Conservation (phyloP, 2,329 filamentous ascomycete species). For the Diatrype stigma region DNA sequence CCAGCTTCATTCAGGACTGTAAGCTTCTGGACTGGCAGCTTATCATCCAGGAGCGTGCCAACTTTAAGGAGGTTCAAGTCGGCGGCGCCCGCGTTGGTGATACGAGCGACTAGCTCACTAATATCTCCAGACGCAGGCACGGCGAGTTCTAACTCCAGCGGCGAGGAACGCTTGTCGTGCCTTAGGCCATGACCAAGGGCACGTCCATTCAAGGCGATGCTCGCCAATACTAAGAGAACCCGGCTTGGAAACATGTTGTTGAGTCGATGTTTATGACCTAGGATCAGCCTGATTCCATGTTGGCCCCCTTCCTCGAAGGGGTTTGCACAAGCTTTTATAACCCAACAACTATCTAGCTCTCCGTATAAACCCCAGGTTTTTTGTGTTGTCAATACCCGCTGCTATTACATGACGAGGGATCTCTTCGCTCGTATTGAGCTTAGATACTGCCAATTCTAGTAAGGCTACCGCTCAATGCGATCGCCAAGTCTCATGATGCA, state of each 20-base stretch:
- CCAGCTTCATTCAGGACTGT: slow-evolving; percentile 9
- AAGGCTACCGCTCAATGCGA: neutral
- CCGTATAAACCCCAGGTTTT: neutral
- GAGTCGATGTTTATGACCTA: neutral
- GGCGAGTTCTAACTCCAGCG: slow-evolving; percentile 9
- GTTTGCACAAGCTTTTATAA: too few relatives aligned
- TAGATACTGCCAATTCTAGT: neutral
- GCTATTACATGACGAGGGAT: neutral
- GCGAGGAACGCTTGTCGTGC: neutral
- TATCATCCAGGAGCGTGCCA: slow-evolving; percentile 17
- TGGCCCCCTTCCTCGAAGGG: too few relatives aligned
- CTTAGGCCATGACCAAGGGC: neutral
- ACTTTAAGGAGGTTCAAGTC: slow-evolving; percentile 19
- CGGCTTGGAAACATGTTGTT: neutral
- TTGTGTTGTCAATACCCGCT: neutral
- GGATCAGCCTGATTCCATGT: neutral
- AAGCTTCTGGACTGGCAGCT: slow-evolving; percentile 14
- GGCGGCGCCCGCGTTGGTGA: slow-evolving; percentile 13
- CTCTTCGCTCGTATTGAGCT: neutral
- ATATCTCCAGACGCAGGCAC: slow-evolving; percentile 1
- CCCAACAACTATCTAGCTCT: neutral
- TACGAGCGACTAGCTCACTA: slow-evolving; percentile 15
- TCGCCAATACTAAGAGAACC: neutral
- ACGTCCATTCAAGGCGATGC: neutral
- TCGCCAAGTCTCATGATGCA: neutral